Conservation (phyloP, 2,329 filamentous ascomycete genomes). For the Epichloe elymi region DNA sequence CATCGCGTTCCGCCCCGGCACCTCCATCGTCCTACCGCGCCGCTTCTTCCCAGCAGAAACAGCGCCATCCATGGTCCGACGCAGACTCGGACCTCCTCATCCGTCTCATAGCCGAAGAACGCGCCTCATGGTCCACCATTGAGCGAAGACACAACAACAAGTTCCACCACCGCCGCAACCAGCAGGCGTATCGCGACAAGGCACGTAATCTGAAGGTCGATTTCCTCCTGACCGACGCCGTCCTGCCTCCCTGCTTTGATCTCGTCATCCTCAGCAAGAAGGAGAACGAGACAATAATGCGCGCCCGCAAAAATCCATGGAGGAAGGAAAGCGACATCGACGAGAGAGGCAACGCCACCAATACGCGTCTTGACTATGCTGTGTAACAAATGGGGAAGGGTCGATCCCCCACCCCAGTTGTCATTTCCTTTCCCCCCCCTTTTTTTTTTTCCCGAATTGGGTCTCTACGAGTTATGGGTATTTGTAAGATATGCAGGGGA, state of each 20-base stretch:
- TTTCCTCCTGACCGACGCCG: constrained; percentile 29
- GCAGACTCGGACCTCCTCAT: constrained; percentile 29
- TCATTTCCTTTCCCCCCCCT: not conserved
- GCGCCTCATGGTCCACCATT: constrained; percentile 20
- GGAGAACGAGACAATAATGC: constrained; percentile 28
- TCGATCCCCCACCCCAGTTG: no score
- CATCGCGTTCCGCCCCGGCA: not conserved
- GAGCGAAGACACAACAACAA: constrained; percentile 15
- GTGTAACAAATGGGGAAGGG: no score
- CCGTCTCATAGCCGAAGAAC: constrained; percentile 21
- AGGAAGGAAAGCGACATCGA: constrained; percentile 34
- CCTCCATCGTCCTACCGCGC: not conserved
- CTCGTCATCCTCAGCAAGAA: constrained; percentile 35
- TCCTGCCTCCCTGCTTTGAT: constrained; percentile 36
- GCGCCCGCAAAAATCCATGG: constrained; percentile 34
- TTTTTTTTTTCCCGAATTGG: not conserved
- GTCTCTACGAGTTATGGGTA: no score
- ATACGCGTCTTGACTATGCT: constrained; percentile 16
- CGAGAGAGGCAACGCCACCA: constrained; percentile 22
- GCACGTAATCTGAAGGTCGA: constrained; percentile 44
- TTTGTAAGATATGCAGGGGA: no score
- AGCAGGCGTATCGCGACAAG: constrained; percentile 44
- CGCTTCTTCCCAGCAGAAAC: constrained; percentile 6
- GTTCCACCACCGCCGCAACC: constrained; percentile 33
- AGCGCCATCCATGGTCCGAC: constrained; percentile 28